Base-by-base conservation (phyloP, 1,284 basidiomycete genomes). In the Pholiota adiposa region DNA sequence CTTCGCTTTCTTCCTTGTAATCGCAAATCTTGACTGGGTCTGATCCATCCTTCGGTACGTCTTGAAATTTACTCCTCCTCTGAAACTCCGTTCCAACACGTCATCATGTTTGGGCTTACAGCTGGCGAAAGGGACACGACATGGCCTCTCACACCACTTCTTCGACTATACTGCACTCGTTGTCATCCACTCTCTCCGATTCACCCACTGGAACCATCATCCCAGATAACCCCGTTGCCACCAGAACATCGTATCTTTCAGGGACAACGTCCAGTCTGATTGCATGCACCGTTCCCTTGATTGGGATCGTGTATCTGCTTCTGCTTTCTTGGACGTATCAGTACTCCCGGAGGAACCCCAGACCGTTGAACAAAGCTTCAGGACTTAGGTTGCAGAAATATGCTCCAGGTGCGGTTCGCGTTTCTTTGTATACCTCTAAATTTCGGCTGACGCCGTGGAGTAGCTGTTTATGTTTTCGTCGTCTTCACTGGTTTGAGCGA, bases 401-500 rank as follows among this genome's bases (percentile, higher is more conserved):
- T 62, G 80, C 80, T 2, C 83, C 84, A 58, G 68, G 84, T 83
- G 67, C 62, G 80, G 73, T 12, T 40, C 12, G n/a, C 29, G 29
- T 31, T 31, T 31, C 11, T 11, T 31, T 31, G 29, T n/a, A n/a
- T n/a, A n/a, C 12, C 31, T 33, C 31, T 33, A 14, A 16, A 38
- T 3, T 38, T 38, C 36, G 36, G n/a, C 44, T 53, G 19, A 63
- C 38, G 54, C 73, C 11, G n/a, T 40, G 48, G 59, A 27, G n/a
- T 55, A 79, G 85, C 73, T 48, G 75, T 78, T 52, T 86, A 86
- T 66, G 69, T 79, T n/a, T 79, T 83, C 59, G 62, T 86, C 36
- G 76, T 85, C 6, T 69, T 81, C 36, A 71, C 61, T 46, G 79
- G 83, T 65, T 67, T 87, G 43, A 73, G 78, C 3, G 78, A 81